phyloP scores from a whole-genome alignment of 2,329 filamentous ascomycete genomes.

The Exophiala bonariae region DNA sequence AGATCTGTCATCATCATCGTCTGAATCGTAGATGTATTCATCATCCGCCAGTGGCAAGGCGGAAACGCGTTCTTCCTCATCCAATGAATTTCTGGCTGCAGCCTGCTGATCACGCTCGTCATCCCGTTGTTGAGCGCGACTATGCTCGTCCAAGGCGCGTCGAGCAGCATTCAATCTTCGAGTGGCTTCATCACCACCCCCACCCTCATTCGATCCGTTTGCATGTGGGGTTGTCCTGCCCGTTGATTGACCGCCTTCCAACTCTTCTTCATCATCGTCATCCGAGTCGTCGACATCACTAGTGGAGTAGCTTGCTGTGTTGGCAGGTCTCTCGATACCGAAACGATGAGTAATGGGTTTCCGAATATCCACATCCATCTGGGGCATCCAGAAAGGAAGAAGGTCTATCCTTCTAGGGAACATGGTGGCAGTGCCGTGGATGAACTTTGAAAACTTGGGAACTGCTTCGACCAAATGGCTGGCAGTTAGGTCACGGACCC shows the following conservation, averaged over 20 bases:
- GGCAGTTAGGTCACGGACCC: constrained; percentile 89
- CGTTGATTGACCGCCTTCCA: constrained; percentile 27
- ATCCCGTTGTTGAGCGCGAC: constrained; percentile 34
- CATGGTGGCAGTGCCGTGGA: constrained; percentile 85
- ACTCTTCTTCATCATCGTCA: constrained; percentile 54
- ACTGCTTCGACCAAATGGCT: constrained; percentile 98
- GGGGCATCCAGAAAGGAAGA: constrained; percentile 94
- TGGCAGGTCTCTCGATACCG: constrained; percentile 78
- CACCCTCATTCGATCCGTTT: constrained; percentile 31
- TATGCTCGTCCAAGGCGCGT: constrained; percentile 52
- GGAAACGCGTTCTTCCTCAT: constrained; percentile 81
- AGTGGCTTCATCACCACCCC: constrained; percentile 36
- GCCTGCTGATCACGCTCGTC: constrained; percentile 35
- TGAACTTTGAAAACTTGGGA: constrained; percentile 99
- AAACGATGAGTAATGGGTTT: constrained; percentile 88
- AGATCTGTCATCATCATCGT: constrained; percentile 70
- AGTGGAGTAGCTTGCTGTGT: constrained; percentile 73
- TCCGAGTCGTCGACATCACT: constrained; percentile 75
- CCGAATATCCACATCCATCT: constrained; percentile 97
- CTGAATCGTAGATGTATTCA: constrained; percentile 81
- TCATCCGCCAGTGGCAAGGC: constrained; percentile 58
- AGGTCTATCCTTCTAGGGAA: constrained; percentile 87
- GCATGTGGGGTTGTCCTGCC: constrained; percentile 26
- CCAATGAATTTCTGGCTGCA: constrained; percentile 52
- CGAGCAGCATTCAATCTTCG: constrained; percentile 51